Percentiles rank a stretch among this genome's conserved stretches.
phyloP scores from a whole-genome alignment of 345 rosid genomes.

The Corchorus capsularis region DNA sequence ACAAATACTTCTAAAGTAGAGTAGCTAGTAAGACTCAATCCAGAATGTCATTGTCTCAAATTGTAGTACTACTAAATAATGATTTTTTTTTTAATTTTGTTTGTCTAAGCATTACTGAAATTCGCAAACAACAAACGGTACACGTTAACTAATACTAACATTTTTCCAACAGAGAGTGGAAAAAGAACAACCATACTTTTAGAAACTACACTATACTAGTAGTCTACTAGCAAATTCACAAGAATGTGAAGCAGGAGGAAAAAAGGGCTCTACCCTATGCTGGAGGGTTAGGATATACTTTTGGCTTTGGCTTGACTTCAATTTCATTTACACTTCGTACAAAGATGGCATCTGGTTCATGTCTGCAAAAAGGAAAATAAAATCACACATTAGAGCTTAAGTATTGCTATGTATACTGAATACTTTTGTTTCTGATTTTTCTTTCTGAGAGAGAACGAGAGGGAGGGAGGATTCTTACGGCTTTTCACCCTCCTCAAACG shows the following conservation, averaged over 20 bases:
- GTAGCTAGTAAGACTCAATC: too few relatives aligned
- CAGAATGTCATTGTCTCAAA: too few relatives aligned
- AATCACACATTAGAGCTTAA: slow-evolving; percentile 1
- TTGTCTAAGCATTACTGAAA: too few relatives aligned
- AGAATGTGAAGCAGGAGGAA: background rate
- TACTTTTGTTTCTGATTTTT: background rate
- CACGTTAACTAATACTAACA: background rate
- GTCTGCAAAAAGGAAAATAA: slow-evolving; percentile 52
- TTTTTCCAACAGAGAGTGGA: background rate
- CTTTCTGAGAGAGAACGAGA: too few relatives aligned
- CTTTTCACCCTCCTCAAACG: slow-evolving; percentile 95
- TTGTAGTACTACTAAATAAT: too few relatives aligned
- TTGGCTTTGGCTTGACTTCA: slow-evolving; percentile 98
- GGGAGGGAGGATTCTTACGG: slow-evolving; percentile 50
- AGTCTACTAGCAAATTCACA: background rate
- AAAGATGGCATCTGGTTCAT: slow-evolving; percentile 87
- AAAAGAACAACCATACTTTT: background rate
- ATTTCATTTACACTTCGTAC: slow-evolving; percentile 85
- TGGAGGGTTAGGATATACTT: slow-evolving; percentile 74
- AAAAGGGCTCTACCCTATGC: slow-evolving; percentile 28
- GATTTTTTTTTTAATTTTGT: too few relatives aligned
- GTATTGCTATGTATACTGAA: too few relatives aligned
- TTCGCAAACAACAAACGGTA: background rate
- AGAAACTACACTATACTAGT: background rate
- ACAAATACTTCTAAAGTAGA: too few relatives aligned